Evolutionary conservation across 345 rosid species (phyloP).

Genomic region (Rhodomyrtus tomentosa): DNA sequence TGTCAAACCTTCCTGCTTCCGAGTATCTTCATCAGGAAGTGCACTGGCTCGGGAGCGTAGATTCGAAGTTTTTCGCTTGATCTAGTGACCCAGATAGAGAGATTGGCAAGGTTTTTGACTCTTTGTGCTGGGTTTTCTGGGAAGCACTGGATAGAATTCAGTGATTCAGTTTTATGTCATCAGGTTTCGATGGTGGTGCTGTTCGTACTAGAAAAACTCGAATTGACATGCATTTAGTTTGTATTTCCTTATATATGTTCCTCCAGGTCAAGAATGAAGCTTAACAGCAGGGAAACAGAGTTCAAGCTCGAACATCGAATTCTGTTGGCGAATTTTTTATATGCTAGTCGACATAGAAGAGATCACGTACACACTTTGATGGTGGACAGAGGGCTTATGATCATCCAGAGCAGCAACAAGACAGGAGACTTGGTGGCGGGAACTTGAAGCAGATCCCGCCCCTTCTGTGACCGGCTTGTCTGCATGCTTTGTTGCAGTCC

Average conservation of each 20-base stretch:
- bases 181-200: too few species aligned
- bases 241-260: too few species aligned
- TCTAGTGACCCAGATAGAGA: background rate
- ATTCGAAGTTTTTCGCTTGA: background rate
- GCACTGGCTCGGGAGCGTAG: background rate
- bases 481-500: background rate
- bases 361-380: background rate
- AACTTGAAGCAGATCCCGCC: background rate
- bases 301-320: background rate
- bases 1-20: background rate
- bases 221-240: too few species aligned
- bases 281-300: background rate
- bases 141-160: too few species aligned
- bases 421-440: background rate
- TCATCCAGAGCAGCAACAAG: background rate
- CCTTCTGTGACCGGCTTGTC: background rate
- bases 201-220: too few species aligned
- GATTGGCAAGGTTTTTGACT: background rate
- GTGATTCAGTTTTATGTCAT: too few species aligned
- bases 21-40: background rate
- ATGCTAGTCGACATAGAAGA: background rate
- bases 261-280: too few species aligned
- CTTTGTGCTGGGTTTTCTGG: background rate
- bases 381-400: background rate
- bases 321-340: background rate